phyloP scores from a whole-genome alignment of 345 rosid genomes.

The Salix koriyanagi region DNA sequence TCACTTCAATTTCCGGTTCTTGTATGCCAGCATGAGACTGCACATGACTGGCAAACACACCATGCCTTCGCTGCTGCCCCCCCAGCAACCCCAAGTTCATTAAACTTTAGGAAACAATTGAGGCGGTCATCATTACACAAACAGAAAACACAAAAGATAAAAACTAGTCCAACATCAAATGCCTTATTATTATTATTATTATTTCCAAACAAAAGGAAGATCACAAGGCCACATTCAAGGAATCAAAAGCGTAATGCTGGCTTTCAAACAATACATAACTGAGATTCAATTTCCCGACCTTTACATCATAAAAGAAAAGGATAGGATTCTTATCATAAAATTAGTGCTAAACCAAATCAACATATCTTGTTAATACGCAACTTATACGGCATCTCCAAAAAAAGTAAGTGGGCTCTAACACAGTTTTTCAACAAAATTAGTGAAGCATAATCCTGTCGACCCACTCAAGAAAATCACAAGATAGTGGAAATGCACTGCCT shows the following conservation, averaged over 20 bases:
- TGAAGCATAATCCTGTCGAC: not conserved
- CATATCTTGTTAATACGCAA: not conserved
- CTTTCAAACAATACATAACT: not conserved
- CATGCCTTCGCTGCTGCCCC: slow-evolving; percentile 8
- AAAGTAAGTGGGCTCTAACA: not conserved
- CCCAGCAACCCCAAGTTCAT: slow-evolving; percentile 15
- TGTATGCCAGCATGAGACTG: not conserved
- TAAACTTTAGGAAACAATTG: not conserved
- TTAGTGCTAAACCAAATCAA: not conserved
- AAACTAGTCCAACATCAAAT: not conserved
- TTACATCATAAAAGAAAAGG: not conserved
- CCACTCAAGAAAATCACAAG: not conserved
- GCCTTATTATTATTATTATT: not conserved
- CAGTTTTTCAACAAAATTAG: too few species aligned
- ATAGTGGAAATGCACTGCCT: not conserved
- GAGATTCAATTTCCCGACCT: not conserved
- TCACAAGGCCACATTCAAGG: not conserved
- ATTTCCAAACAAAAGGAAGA: not conserved
- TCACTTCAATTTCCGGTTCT: slow-evolving; percentile 10
- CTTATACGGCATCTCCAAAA: not conserved
- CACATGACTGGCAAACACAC: not conserved
- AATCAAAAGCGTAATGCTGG: not conserved
- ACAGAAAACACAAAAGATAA: not conserved
- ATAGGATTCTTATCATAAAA: not conserved
- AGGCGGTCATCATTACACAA: not conserved